Percentiles rank a stretch among this genome's conserved stretches.
Evolutionary conservation across 2,329 filamentous ascomycete genomes (phyloP).

Genomic region (Arthrobotrys iridis): DNA sequence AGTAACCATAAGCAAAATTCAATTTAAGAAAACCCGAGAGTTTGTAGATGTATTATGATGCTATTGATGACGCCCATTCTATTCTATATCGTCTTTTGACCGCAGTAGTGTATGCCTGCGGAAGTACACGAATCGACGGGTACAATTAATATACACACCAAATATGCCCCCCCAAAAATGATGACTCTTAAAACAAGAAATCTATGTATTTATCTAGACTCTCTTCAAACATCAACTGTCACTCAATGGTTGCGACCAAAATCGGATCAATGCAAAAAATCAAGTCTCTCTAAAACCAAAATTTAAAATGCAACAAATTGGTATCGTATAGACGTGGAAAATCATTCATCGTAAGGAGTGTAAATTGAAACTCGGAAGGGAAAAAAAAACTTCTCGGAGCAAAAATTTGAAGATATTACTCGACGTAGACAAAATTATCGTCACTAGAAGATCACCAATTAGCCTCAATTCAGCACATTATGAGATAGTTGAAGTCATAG

Average conservation of each 20-base stretch:
- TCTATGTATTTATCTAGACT: not conserved
- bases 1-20: not conserved
- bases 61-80: conserved; percentile 16
- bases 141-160: conserved; percentile 11
- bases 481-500: not conserved
- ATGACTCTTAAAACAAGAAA: not conserved
- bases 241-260: not conserved
- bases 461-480: not conserved
- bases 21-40: too few species aligned
- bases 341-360: conserved; percentile 7
- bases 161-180: not conserved
- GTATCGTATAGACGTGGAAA: conserved; percentile 10
- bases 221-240: not conserved
- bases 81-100: conserved; percentile 7
- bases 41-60: not conserved
- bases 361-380: conserved; percentile 10
- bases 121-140: not conserved
- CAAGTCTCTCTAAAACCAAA: conserved; percentile 14
- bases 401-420: conserved; percentile 18
- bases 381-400: not conserved
- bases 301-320: conserved; percentile 24
- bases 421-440: conserved; percentile 53
- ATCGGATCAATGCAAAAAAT: not conserved
- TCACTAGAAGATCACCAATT: conserved; percentile 33
- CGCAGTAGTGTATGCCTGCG: conserved; percentile 27